Percentiles rank a stretch among this genome's conserved stretches.
These are phyloP conservation scores for Chamaecyparis obtusa DNA, from an alignment of 75 land plant species.

Conservation along the genomic window DNA sequence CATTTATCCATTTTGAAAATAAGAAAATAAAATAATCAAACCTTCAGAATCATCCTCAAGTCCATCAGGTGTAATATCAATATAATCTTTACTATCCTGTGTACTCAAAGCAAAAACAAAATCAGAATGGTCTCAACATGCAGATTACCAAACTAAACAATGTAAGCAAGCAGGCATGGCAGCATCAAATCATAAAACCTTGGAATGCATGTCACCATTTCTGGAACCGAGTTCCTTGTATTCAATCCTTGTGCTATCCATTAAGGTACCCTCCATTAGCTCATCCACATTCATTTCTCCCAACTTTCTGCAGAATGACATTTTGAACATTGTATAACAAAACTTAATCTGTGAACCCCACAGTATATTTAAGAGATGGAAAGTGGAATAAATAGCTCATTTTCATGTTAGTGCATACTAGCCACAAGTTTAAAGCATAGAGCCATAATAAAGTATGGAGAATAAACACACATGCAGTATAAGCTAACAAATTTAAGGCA, in stretches of 20 bases:
- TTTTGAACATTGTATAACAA: not conserved
- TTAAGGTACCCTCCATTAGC: slow-evolving; percentile 4
- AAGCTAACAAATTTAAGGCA: not conserved
- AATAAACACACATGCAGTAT: not conserved
- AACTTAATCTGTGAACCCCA: not conserved
- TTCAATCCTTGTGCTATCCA: not conserved
- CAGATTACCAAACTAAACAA: not conserved
- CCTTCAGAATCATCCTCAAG: slow-evolving; percentile 12
- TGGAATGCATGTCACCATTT: not conserved
- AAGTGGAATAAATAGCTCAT: not conserved
- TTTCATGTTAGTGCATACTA: not conserved
- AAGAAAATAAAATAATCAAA: not conserved
- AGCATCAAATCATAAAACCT: not conserved
- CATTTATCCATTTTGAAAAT: not conserved
- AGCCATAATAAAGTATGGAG: not conserved
- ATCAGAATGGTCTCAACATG: not conserved
- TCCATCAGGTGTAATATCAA: slow-evolving; percentile 15
- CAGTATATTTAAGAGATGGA: not conserved
- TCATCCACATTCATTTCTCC: slow-evolving; percentile 9
- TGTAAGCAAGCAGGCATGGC: slow-evolving; percentile 2
- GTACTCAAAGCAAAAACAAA: not conserved
- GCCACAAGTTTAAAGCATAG: not conserved
- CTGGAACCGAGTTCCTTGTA: not conserved
- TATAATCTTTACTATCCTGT: slow-evolving; percentile 7
- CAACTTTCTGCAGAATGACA: not conserved